Evolutionary conservation across 495 filamentous ascomycete species (phyloP), one percentile per base, ranked within the genome.

Genomic region (Penicillium fimorum): DNA sequence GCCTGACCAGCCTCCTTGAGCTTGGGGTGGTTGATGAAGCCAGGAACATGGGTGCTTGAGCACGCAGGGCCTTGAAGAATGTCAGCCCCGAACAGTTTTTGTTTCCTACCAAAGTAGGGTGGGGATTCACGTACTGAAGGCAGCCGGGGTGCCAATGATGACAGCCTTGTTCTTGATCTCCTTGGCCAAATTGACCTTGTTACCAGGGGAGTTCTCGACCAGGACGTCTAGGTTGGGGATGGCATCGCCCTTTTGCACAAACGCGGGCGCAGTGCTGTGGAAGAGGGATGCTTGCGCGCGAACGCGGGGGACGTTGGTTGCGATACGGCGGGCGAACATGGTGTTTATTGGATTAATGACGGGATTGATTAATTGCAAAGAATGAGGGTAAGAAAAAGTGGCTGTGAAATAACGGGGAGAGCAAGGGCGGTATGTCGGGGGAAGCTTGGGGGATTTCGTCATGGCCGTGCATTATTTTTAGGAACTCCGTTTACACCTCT

Each of bases 141-240:
- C 94, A 11, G 90, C 94, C 1, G 94, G 94, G 38, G 95, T 90
- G 46, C 93, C 93, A 56, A 97, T 82, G 64, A 97, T 87, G 53
- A 97, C 72, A 42, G 85, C 91, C 68, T 87, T 84, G 44, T 82
- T 84, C 55, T 73, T 73, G 59, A 95, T 79, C 70, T 91, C 89
- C 61, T 87, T 81, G 62, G 84, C 83, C 52, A 98, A 79, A 68
- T 89, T 94, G 66, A 97, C 84, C 72, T 90, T 91, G 80, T 90
- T 94, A 44, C 89, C 92, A 20, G 84, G 84, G 20, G 76, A 81
- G 67, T 71, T 70, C 67, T 82, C 80, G 48, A 81, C 77, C 12
- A 89, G 70, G 11, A 77, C 72, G 17, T 88, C 84, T 5, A 82
- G 73, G 63, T 87, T 81, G 17, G 86, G 87, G 27, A 87, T 74